Conservation (phyloP, 2,329 filamentous ascomycete species). For the Didymella sp. region DNA sequence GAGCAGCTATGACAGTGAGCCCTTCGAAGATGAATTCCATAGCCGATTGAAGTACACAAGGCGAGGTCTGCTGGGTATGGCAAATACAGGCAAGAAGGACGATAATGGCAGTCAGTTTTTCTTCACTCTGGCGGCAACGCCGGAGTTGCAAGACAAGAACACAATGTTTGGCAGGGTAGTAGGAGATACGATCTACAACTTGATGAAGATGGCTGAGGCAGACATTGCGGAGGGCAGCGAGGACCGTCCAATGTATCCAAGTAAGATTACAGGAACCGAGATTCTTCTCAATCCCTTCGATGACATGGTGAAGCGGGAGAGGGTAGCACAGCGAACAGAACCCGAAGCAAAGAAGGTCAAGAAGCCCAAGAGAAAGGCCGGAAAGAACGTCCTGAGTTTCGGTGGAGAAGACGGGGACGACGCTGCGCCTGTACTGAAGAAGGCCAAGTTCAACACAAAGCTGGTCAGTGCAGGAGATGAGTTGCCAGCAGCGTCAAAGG, state of each 20-base stretch:
- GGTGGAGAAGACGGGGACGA: conserved; percentile 69
- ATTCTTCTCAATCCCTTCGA: conserved; percentile 83
- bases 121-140: conserved; percentile 82
- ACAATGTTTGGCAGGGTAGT: conserved; percentile 92
- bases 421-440: conserved; percentile 69
- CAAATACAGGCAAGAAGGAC: conserved; percentile 78
- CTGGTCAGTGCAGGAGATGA: conserved; percentile 63
- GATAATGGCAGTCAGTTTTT: conserved; percentile 98
- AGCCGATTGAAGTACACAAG: conserved; percentile 91
- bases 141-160: conserved; percentile 87
- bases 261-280: conserved; percentile 76
- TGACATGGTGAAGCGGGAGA: conserved; percentile 75
- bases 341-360: conserved; percentile 55
- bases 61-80: conserved; percentile 92
- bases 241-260: conserved; percentile 85
- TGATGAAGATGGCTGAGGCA: conserved; percentile 89
- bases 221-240: conserved; percentile 78
- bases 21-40: conserved; percentile 90
- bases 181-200: conserved; percentile 94
- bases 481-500: conserved; percentile 51
- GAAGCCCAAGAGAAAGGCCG: conserved; percentile 71
- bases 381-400: conserved; percentile 81
- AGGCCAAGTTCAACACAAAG: conserved; percentile 78
- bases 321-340: conserved; percentile 60
- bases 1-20: conserved; percentile 84